Evolutionary conservation across 2,329 filamentous ascomycete species (phyloP).

Genomic region (Epichloe sibirici): DNA sequence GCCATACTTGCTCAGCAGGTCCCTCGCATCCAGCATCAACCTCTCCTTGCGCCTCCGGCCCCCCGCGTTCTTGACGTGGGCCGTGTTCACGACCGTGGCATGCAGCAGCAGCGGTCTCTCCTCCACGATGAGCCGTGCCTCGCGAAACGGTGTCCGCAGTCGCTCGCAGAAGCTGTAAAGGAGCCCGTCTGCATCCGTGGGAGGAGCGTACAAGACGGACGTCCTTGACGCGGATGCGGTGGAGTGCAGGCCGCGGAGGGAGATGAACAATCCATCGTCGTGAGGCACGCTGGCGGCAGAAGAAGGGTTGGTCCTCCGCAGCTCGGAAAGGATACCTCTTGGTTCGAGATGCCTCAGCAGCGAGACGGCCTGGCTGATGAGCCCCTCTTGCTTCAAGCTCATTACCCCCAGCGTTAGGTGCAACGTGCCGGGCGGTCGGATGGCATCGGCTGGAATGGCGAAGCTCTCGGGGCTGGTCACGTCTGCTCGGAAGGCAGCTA

Average conservation of each 20-base stretch:
- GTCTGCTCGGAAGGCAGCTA: conserved; percentile 50
- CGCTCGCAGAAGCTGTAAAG: conserved; percentile 45
- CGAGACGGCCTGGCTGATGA: conserved; percentile 27
- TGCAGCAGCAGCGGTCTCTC: conserved; percentile 64
- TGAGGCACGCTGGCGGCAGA: background rate
- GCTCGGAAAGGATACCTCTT: conserved; percentile 25
- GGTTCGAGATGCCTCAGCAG: conserved; percentile 26
- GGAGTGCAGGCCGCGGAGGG: conserved; percentile 41
- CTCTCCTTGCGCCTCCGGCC: conserved; percentile 22
- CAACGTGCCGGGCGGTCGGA: conserved; percentile 67
- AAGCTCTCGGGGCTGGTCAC: conserved; percentile 33
- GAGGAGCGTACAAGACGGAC: conserved; percentile 53
- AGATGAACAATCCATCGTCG: conserved; percentile 25
- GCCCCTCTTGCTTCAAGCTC: conserved; percentile 45
- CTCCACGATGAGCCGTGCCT: conserved; percentile 41
- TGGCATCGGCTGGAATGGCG: conserved; percentile 50
- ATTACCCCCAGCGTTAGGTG: conserved; percentile 85
- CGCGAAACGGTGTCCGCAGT: conserved; percentile 42
- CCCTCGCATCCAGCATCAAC: conserved; percentile 41
- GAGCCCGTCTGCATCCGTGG: conserved; percentile 37
- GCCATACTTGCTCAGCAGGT: conserved; percentile 45
- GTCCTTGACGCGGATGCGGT: conserved; percentile 48
- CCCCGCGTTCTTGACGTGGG: conserved; percentile 47
- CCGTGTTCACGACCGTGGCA: conserved; percentile 76
- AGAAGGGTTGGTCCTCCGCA: conserved; percentile 3